phyloP scores from a whole-genome alignment of 78 protist genomes.

The Cavenderia fasciculata region DNA sequence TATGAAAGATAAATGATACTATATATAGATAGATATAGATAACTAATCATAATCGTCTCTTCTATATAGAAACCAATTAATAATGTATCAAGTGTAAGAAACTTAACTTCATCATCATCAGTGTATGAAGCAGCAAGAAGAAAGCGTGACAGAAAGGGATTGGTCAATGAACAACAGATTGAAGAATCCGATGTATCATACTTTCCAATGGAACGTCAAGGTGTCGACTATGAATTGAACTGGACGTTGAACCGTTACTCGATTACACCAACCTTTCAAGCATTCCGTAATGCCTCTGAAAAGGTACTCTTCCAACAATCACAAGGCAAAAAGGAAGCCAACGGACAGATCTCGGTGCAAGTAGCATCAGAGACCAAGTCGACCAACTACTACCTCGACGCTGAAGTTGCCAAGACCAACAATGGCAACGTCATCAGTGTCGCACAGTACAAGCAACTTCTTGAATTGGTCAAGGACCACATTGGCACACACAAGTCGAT shows the following conservation, averaged over 20 bases:
- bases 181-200: slow-evolving; percentile 9
- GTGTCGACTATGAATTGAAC: slow-evolving; percentile 54
- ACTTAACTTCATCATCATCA: slow-evolving; percentile 19
- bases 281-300: slow-evolving; percentile 56
- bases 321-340: slow-evolving; percentile 13
- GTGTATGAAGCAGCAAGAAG: slow-evolving; percentile 56
- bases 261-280: slow-evolving; percentile 34
- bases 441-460: slow-evolving; percentile 16
- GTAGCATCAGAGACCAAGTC: not conserved
- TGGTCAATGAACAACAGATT: not conserved
- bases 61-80: too few relatives aligned
- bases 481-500: not conserved
- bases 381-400: slow-evolving; percentile 44
- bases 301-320: slow-evolving; percentile 46
- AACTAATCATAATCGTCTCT: too few relatives aligned
- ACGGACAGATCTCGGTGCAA: not conserved
- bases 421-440: not conserved
- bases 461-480: slow-evolving; percentile 30
- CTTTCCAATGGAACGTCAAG: slow-evolving; percentile 49
- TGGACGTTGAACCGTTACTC: slow-evolving; percentile 61
- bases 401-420: not conserved
- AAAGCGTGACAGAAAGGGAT: slow-evolving; percentile 74
- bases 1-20: too few relatives aligned
- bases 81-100: too few relatives aligned
- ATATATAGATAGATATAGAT: too few relatives aligned